Evolutionary conservation across 192 early-diverging fungal species (phyloP).

Genomic region (Podila epicladia): DNA sequence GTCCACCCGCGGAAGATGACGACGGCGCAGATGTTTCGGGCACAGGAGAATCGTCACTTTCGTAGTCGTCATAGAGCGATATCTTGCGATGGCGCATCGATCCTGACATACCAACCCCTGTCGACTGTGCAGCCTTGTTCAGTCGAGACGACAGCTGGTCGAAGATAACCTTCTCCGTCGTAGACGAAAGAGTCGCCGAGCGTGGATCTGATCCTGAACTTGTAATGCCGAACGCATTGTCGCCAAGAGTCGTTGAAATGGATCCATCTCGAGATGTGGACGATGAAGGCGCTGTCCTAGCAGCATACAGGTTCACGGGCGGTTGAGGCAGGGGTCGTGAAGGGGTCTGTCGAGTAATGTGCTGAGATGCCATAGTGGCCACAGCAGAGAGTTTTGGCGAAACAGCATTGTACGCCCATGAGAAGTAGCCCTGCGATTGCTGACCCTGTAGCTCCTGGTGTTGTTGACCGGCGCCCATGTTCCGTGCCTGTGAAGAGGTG

Average conservation of each 20-base stretch:
- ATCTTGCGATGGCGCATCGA: conserved; percentile 36
- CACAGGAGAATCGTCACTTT: not conserved
- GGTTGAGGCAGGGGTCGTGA: conserved; percentile 27
- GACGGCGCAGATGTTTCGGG: not conserved
- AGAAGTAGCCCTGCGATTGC: conserved; percentile 11
- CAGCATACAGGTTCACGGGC: conserved; percentile 18
- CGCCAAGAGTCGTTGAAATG: not conserved
- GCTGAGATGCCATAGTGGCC: conserved; percentile 35
- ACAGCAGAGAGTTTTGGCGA: conserved; percentile 35
- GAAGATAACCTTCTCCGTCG: conserved; percentile 5
- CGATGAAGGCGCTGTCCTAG: conserved; percentile 6
- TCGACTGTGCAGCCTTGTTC: conserved; percentile 17
- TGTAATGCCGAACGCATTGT: conserved; percentile 15
- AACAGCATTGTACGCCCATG: conserved; percentile 29
- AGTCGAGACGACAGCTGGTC: conserved; percentile 23
- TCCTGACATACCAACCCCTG: not conserved
- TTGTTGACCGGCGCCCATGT: not conserved
- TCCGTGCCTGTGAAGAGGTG: not conserved
- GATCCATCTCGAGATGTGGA: conserved; percentile 6
- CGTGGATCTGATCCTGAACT: not conserved
- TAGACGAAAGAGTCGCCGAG: not conserved
- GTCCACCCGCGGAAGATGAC: not conserved
- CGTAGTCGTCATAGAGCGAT: conserved; percentile 29
- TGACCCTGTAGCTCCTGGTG: not conserved
- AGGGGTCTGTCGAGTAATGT: conserved; percentile 16